These are phyloP conservation scores for Luffa acutangula DNA, from an alignment of 306 rosid species.

Conservation along the genomic window DNA sequence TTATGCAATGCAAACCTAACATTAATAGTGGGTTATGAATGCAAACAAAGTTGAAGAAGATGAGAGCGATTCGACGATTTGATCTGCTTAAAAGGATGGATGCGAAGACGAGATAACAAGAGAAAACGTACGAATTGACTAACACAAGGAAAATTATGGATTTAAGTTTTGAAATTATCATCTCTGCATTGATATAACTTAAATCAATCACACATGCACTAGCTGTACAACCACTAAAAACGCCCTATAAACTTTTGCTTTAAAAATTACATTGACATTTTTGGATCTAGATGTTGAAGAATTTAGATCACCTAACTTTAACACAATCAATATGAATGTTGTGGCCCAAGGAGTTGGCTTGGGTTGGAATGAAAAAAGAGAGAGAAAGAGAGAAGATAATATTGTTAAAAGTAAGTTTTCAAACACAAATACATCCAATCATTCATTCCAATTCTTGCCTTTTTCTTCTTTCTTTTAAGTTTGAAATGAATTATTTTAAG, in stretches of 20 bases:
- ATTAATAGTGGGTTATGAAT: slow-evolving; percentile 41
- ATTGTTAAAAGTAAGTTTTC: not conserved
- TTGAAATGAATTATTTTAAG: not conserved
- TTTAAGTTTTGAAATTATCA: not conserved
- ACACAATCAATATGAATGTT: not conserved
- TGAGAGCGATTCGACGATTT: not conserved
- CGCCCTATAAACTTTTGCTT: not conserved
- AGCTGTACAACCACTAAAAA: not conserved
- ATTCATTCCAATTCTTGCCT: not conserved
- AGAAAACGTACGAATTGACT: not conserved
- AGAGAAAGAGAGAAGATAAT: not conserved
- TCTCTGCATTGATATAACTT: not conserved
- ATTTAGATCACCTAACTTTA: not conserved
- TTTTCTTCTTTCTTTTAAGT: not conserved
- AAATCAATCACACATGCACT: not conserved
- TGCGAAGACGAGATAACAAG: not conserved
- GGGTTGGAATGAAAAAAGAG: not conserved
- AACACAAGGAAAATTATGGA: not conserved
- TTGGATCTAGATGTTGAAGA: not conserved
- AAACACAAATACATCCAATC: not conserved
- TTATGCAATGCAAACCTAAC: slow-evolving; percentile 56
- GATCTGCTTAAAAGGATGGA: not conserved
- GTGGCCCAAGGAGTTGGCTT: not conserved
- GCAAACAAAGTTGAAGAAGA: slow-evolving; percentile 21
- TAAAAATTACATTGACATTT: not conserved